These are phyloP conservation scores for Cephalotrichum gorgonifer DNA, from an alignment of 2,329 filamentous ascomycete species.

Conservation along the genomic window DNA sequence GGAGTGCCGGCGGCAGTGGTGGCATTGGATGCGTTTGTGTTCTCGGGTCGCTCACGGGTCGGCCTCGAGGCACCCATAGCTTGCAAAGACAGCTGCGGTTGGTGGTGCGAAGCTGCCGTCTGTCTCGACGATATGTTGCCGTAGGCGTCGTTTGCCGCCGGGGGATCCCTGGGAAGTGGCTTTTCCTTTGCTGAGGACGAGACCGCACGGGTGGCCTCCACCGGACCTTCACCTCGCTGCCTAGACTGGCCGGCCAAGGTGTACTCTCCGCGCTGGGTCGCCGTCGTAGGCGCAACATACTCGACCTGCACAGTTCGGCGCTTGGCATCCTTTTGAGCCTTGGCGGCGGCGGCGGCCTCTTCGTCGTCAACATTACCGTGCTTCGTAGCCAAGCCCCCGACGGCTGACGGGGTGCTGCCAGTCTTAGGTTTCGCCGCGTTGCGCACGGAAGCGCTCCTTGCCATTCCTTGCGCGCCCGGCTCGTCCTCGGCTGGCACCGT, in stretches of 20 bases:
- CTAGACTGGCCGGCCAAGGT: slow-evolving; percentile 14
- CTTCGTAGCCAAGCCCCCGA: slow-evolving; percentile 60
- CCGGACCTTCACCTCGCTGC: slow-evolving; percentile 12
- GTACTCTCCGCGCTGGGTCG: slow-evolving; percentile 60
- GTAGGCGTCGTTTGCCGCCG: slow-evolving; percentile 32
- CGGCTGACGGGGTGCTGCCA: slow-evolving; percentile 28
- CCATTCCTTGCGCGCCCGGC: slow-evolving; percentile 50
- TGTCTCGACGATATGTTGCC: slow-evolving; percentile 23
- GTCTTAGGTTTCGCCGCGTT: slow-evolving; percentile 66
- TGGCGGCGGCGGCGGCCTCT: slow-evolving; percentile 38
- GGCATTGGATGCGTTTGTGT: slow-evolving; percentile 23
- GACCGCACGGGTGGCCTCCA: slow-evolving; percentile 32
- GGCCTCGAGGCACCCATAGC: background rate
- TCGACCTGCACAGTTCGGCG: slow-evolving; percentile 93
- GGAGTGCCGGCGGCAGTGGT: slow-evolving; percentile 9
- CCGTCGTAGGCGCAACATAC: slow-evolving; percentile 84
- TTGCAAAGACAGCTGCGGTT: slow-evolving; percentile 15
- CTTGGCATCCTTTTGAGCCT: slow-evolving; percentile 76
- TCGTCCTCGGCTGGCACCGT: slow-evolving; percentile 51
- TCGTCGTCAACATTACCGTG: slow-evolving; percentile 65
- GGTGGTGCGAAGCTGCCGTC: slow-evolving; percentile 17
- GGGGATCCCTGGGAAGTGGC: slow-evolving; percentile 48
- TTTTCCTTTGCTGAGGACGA: slow-evolving; percentile 44
- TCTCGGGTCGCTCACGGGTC: slow-evolving; percentile 28
- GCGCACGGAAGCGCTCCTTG: slow-evolving; percentile 85